Evolutionary conservation across 768 basidiomycete species (phyloP), one percentile per base, ranked within the genome.

Genomic region (Clitopilus hobsonii): DNA sequence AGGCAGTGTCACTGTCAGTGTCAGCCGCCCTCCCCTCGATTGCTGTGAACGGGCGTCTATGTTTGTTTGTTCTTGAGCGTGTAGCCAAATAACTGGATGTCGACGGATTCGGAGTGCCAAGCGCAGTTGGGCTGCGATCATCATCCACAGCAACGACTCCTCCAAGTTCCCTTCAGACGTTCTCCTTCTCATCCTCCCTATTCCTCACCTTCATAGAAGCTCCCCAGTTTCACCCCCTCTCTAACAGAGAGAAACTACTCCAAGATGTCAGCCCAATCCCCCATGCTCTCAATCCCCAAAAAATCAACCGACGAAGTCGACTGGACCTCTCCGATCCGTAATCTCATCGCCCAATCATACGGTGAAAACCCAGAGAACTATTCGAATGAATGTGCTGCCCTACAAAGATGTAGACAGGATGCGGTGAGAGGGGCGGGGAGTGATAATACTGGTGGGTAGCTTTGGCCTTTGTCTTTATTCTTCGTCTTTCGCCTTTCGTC

Each of bases 231-330:
- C 30, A 7, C 30, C 8, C 30, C 30, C 30, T 32, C 16, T 7
- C 30, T 32, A 7, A n/a, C n/a, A n/a, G n/a, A n/a, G n/a, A 32
- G 16, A 32, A 7, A 7, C 16, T 32, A 32, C 8, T 16, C 30
- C 30, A 32, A 32, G 8, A 45, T 45, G 41, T 45, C 41, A 86
- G 81, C 87, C 48, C 78, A 84, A 71, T 86, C 89, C 47, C 94
- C 94, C 11, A 88, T 92, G 81, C 88, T 96, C 58, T 82, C 92
- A 11, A 91, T 98, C 32, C 95, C 96, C 0, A 88, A 81, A 76
- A 99, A 99, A 79, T 76, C 82, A n/a, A 97, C 97, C 0, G 88
- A 93, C 14, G 96, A 98, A 61, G 94, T 96, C 24, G 97, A 99
- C 74, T 98, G 95, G 90, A 89, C 94, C 1, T 80, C 82, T 0